A percentile compares a stretch with the other conserved stretches of the same genome.
phyloP scores from a whole-genome alignment of 2,329 filamentous ascomycete genomes.

The Clarireedia hainanense region DNA sequence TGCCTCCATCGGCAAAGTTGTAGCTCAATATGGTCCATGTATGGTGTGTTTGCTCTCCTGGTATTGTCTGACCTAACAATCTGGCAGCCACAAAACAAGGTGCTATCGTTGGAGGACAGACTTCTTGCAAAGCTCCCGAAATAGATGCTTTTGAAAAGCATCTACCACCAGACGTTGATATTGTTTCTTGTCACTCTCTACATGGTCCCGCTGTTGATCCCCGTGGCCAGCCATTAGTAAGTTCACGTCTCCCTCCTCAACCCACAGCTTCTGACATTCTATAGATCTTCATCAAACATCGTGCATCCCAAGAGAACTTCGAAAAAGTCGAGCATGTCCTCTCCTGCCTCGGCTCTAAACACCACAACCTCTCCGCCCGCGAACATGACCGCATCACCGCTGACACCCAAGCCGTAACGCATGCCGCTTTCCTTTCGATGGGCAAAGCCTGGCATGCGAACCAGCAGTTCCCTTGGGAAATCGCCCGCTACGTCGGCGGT shows the following conservation, averaged over 20 bases:
- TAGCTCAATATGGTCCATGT: constrained; percentile 88
- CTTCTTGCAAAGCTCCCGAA: constrained; percentile 95
- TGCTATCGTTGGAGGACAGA: constrained; percentile 94
- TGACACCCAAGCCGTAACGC: constrained; percentile 95
- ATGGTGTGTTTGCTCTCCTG: constrained; percentile 35
- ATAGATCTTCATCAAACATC: constrained; percentile 80
- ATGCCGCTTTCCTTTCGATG: constrained; percentile 96
- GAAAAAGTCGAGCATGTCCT: constrained; percentile 74
- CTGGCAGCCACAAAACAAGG: constrained; percentile 78
- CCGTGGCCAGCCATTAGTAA: constrained; percentile 78
- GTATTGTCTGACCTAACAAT: constrained; percentile 13
- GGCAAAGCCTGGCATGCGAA: constrained; percentile 96
- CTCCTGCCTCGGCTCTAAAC: constrained; percentile 74
- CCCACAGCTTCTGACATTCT: background rate
- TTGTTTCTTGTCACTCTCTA: constrained; percentile 92
- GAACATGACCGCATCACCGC: constrained; percentile 96
- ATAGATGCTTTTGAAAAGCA: constrained; percentile 87
- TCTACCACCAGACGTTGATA: constrained; percentile 81
- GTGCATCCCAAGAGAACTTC: constrained; percentile 69
- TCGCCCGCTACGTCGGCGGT: constrained; percentile 88
- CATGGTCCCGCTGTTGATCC: constrained; percentile 89
- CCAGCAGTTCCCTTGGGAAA: constrained; percentile 93
- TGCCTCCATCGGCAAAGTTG: constrained; percentile 78
- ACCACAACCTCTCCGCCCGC: constrained; percentile 77
- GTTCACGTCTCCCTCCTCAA: constrained; percentile 1